These are phyloP conservation scores for Apiospora rasikravindrae DNA, from an alignment of 2,329 filamentous ascomycete species.

Conservation along the genomic window DNA sequence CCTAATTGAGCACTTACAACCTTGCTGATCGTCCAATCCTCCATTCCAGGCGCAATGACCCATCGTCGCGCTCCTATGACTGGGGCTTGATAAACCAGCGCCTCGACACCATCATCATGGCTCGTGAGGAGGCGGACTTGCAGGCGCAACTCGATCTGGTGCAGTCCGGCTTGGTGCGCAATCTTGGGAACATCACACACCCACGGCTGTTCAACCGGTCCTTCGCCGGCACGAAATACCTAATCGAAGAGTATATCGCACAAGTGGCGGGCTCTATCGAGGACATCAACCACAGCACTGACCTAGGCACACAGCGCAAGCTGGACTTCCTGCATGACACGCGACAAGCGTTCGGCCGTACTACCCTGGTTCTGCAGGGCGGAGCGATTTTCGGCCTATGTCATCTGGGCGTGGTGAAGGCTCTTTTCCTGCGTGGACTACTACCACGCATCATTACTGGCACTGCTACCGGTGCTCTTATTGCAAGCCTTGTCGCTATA, in stretches of 20 bases:
- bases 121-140: conserved; percentile 74
- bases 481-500: conserved; percentile 85
- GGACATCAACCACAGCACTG: conserved; percentile 63
- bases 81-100: conserved; percentile 83
- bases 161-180: conserved; percentile 79
- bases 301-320: conserved; percentile 68
- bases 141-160: conserved; percentile 78
- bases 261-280: conserved; percentile 82
- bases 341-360: conserved; percentile 85
- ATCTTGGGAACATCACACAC: conserved; percentile 88
- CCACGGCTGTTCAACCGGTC: conserved; percentile 82
- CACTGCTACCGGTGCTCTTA: conserved; percentile 86
- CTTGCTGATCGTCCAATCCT: not conserved
- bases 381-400: conserved; percentile 91
- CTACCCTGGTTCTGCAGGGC: conserved; percentile 84
- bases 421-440: conserved; percentile 78
- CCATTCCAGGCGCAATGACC: conserved; percentile 73
- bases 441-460: conserved; percentile 91
- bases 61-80: conserved; percentile 82
- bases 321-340: conserved; percentile 87
- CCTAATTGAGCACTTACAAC: not conserved
- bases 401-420: conserved; percentile 89
- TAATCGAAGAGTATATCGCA: conserved; percentile 90
- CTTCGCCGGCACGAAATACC: conserved; percentile 85
- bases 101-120: conserved; percentile 71